A percentile compares a stretch with the other conserved stretches of the same genome.
Evolutionary conservation across 805 yeast species (phyloP).

Genomic region (Candida endomychidarum): DNA sequence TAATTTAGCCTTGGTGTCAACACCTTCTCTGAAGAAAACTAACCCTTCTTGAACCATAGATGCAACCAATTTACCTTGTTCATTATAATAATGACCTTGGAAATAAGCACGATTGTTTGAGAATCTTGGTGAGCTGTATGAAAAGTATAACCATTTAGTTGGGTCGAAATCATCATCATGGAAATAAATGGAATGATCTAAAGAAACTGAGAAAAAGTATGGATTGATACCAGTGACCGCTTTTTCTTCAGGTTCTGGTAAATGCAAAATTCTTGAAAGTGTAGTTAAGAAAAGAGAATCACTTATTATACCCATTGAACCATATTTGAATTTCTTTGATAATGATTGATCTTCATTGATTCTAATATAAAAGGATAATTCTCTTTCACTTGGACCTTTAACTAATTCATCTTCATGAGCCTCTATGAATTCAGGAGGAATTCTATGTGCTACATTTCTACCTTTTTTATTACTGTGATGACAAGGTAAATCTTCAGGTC

Average conservation of each 20-base stretch:
- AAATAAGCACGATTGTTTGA: constrained; percentile 31
- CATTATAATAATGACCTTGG: constrained; percentile 29
- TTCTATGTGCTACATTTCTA: constrained; percentile 23
- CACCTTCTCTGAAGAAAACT: constrained; percentile 21
- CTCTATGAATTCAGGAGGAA: constrained; percentile 27
- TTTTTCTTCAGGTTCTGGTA: constrained; percentile 18
- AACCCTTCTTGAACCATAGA: constrained; percentile 36
- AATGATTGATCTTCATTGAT: constrained; percentile 21
- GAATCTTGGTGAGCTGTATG: constrained; percentile 26
- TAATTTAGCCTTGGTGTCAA: constrained; percentile 18
- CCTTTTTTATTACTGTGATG: constrained; percentile 15
- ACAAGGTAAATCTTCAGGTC: constrained; percentile 19
- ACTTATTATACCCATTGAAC: constrained; percentile 26
- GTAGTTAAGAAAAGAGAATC: constrained; percentile 35
- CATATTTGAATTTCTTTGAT: constrained; percentile 22
- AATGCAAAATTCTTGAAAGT: constrained; percentile 27
- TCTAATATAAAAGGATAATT: constrained; percentile 32
- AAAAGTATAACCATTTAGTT: constrained; percentile 30
- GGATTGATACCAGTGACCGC: constrained; percentile 22
- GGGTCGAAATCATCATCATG: constrained; percentile 38
- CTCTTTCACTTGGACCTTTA: constrained; percentile 30
- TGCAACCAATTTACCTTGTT: constrained; percentile 30
- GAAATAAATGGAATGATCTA: constrained; percentile 36
- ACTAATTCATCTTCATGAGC: constrained; percentile 22
- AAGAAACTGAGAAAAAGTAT: constrained; percentile 31